Conservation (phyloP, 1,284 basidiomycete species). For the Ustilago hordei region DNA sequence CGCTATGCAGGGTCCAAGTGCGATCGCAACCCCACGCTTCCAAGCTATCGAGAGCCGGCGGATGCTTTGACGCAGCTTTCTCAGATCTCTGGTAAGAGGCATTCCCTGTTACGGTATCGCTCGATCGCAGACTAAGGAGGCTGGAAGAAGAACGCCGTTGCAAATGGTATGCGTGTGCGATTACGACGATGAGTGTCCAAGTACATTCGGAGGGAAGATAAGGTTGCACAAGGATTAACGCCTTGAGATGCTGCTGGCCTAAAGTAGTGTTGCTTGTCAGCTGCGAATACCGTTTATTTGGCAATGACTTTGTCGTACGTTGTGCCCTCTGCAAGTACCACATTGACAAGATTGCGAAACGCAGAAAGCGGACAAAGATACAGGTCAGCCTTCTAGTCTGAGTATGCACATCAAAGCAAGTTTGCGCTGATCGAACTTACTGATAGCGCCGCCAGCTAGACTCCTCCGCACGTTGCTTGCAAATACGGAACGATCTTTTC, state of each 20-base stretch:
- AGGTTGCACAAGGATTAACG: neutral
- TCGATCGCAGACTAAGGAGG: no score
- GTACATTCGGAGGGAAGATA: constrained; percentile 16
- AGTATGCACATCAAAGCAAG: no score
- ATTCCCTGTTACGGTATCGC: neutral
- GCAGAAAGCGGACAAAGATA: neutral
- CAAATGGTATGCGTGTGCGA: neutral
- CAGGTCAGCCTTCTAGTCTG: neutral
- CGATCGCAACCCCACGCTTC: neutral
- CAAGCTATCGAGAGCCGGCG: neutral
- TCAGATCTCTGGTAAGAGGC: neutral
- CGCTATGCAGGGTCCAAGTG: constrained; percentile 3
- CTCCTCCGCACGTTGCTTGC: constrained; percentile 61
- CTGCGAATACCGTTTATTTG: constrained; percentile 21
- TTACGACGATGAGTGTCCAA: constrained; percentile 13
- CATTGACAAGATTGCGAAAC: neutral
- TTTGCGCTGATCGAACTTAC: constrained; percentile 38
- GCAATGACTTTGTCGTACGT: constrained; percentile 62
- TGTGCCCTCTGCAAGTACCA: constrained; percentile 49
- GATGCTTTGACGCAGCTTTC: neutral
- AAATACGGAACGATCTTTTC: constrained; percentile 60
- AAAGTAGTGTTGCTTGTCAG: neutral
- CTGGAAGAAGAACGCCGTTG: neutral
- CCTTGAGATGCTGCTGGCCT: neutral
- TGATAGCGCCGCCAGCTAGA: constrained; percentile 57